Percentiles rank a stretch among this genome's conserved stretches.
Evolutionary conservation across 495 filamentous ascomycete species (phyloP).

Genomic region (Aspergillus cristatus): DNA sequence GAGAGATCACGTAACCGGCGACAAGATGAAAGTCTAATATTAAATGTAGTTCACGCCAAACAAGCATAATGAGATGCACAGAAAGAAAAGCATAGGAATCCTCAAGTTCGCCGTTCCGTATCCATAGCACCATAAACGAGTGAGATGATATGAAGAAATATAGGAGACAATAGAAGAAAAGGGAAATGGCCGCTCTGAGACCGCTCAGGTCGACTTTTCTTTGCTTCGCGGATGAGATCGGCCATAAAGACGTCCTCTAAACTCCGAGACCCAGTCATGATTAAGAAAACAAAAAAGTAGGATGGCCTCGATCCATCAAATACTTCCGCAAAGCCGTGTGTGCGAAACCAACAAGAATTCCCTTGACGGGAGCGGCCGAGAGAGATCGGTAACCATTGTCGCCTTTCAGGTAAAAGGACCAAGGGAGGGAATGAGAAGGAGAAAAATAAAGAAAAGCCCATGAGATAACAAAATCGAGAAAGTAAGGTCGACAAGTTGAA

Average conservation of each 20-base stretch:
- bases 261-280: constrained; percentile 15
- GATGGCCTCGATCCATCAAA: constrained; percentile 11
- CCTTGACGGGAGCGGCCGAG: too few relatives aligned
- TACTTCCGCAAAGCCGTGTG: constrained; percentile 14
- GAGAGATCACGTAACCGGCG: constrained; percentile 16
- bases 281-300: constrained; percentile 20
- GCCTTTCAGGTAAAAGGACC: too few relatives aligned
- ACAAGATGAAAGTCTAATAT: constrained; percentile 26
- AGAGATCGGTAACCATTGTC: too few relatives aligned
- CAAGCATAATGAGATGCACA: constrained; percentile 10
- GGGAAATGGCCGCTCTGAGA: constrained; percentile 12
- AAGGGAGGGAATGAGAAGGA: constrained; percentile 11
- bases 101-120: constrained; percentile 34
- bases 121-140: constrained; percentile 39
- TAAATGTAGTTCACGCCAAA: constrained; percentile 29
- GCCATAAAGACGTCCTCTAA: neutral
- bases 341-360: constrained; percentile 11
- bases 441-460: constrained; percentile 9
- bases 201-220: neutral
- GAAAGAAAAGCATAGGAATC: constrained; percentile 16
- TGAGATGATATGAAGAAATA: constrained; percentile 15
- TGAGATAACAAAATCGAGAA: too few relatives aligned
- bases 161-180: constrained; percentile 3
- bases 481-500: too few relatives aligned
- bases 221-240: neutral